Percentiles rank a stretch among this genome's conserved stretches.
Evolutionary conservation across 139 green algal species (phyloP).

Genomic region (Chlamydomonas sp.): DNA sequence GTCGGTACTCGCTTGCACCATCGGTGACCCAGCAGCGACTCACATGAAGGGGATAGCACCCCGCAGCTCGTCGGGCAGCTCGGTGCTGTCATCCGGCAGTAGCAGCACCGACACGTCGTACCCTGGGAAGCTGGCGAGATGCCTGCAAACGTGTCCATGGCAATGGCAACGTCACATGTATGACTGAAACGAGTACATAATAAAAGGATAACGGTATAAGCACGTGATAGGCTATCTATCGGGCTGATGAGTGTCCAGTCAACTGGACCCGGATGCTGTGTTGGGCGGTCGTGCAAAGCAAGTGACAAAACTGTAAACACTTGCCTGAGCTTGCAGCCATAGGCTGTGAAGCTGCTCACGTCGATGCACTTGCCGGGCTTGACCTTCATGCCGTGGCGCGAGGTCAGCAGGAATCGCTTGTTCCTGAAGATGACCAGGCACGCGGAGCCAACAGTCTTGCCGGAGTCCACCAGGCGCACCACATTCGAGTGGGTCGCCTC

Average conservation of each 20-base stretch:
- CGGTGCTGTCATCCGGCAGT: not conserved
- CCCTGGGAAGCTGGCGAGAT: conserved; percentile 6
- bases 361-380: too few species aligned
- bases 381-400: too few species aligned
- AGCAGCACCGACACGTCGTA: conserved; percentile 16
- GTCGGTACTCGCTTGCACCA: not conserved
- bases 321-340: conserved; percentile 20
- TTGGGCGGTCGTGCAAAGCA: not conserved
- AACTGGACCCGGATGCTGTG: not conserved
- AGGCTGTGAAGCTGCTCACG: not conserved
- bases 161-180: not conserved
- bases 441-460: not conserved
- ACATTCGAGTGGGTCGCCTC: not conserved
- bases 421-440: conserved; percentile 2
- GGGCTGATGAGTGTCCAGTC: not conserved
- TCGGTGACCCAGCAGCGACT: not conserved
- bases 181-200: too few species aligned
- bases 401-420: not conserved
- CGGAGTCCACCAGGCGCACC: conserved; percentile 6
- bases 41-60: conserved; percentile 3
- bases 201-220: not conserved
- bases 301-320: not conserved
- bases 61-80: conserved; percentile 11
- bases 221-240: not conserved
- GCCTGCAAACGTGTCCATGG: conserved; percentile 1